Base-by-base conservation (phyloP, 1,139 yeast genomes). In the Yamadazyma conglobata region DNA sequence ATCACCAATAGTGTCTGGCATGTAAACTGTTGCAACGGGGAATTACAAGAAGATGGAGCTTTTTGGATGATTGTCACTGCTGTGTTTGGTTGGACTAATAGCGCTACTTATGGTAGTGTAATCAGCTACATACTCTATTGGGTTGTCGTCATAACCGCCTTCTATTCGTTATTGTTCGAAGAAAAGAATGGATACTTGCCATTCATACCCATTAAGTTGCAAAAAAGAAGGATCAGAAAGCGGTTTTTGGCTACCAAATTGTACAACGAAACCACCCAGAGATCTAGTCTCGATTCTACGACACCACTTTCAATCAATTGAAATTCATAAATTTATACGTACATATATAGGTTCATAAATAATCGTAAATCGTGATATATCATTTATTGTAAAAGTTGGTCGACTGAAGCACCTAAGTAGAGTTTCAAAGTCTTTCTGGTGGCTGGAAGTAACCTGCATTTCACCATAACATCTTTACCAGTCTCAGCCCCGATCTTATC, bases 81-180 rank as follows among this genome's bases (percentile, higher is more conserved):
- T 5, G 64, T 89, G 10, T 70, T 91, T 34, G 98, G 97, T 1
- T 89, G 98, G 98, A 85, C 91, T 21, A 89, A 89, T 58, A 77
- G 93, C 21, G 97, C 96, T 11, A 88, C 96, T 2, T 86, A 84
- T 52, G 96, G 96, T 12, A 85, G 95, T 23, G 88, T 89, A n/a
- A 56, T 72, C 13, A 74, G 88, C 31, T 89, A 89, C 58, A 71
- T 77, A 42, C 40, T 65, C 5, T 89, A 85, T 59, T 89, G 98
- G 98, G 27, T 75, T 5, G 56, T 70, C 20, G 74, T 87, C 10
- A 76, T 81, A 25, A 35, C 54, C 0, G 59, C 77, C 54, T 63
- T 87, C 32, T 60, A 73, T 28, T 34, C 62, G 7, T 61, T 74
- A 46, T 56, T 75, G 34, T 69, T 61, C 40, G 80, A 79, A 50